Base-by-base conservation (phyloP, 495 filamentous ascomycete genomes). In the Podospora anserina region DNA sequence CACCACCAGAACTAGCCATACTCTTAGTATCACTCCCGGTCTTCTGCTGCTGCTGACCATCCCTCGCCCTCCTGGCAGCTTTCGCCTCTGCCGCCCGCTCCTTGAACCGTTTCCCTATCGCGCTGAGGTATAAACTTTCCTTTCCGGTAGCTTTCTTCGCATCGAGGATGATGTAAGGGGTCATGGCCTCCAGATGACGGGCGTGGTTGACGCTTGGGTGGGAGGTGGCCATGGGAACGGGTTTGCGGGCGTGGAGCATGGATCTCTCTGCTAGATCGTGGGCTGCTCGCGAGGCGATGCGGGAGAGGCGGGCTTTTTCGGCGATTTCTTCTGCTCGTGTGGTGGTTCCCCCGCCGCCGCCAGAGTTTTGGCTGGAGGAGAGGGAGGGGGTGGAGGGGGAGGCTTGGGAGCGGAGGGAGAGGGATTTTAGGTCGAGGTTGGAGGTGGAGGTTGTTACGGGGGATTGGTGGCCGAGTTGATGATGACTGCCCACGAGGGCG, bases 61-160 rank as follows among this genome's bases (percentile, higher is more conserved):
- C 19, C 20, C 49, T 72, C 57, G 2, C 67, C 61, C 72, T 77
- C 56, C 58, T 68, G 67, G 75, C 23, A 23, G 23, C 67, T 68
- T 65, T 55, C 75, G 68, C 26, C 58, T 62, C 63, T 5, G 11
- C 54, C 16, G 68, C 64, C 6, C 70, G 60, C 26, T 63, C 81
- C 68, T 74, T 75, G 64, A 92, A 83, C 39, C 89, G 83, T 4
- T 81, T 73, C 5, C 87, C 87, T 61, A 94, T 91, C 67, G 90
- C 88, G 63, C 89, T 86, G 0, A 96, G 79, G 80, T 92, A 93
- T 56, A 89, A 83, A 3, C 88, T 89, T 72, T 94, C 91, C 34
- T 89, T 81, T 55, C 84, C 82, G 63, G 80, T 80, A 44, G 83
- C 83, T 72, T 82, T 82, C 56, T 85, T 83, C n/a, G 85, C 84